These are phyloP conservation scores for Lonicera japonica DNA, from an alignment of 129 eudicot genomes.

Conservation along the genomic window DNA sequence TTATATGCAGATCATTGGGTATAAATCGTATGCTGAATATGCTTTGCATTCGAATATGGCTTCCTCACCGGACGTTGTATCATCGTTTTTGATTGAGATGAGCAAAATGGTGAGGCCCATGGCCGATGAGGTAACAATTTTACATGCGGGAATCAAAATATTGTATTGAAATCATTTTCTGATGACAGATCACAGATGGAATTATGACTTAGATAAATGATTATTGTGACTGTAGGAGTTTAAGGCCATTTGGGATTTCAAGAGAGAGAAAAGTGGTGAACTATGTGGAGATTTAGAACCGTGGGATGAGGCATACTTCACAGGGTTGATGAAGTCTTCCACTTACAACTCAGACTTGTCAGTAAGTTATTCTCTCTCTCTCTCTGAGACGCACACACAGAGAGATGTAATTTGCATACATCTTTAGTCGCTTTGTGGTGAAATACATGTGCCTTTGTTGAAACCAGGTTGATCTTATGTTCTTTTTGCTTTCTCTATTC, in stretches of 20 bases:
- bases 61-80: conserved; percentile 71
- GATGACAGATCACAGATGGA: conserved; percentile 6
- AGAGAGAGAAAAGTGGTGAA: conserved; percentile 47
- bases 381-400: too few relatives aligned
- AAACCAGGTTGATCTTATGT: neutral
- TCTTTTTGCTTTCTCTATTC: neutral
- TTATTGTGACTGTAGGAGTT: conserved; percentile 47
- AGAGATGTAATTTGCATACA: too few relatives aligned
- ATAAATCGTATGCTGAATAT: conserved; percentile 75
- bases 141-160: neutral
- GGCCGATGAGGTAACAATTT: conserved; percentile 66
- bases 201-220: conserved; percentile 10
- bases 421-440: neutral
- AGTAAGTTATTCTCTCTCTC: conserved; percentile 31
- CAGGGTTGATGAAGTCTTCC: conserved; percentile 77
- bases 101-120: conserved; percentile 64
- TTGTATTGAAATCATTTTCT: neutral
- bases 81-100: conserved; percentile 67
- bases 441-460: neutral
- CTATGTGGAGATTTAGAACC: conserved; percentile 60
- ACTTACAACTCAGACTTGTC: conserved; percentile 52
- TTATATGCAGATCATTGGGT: conserved; percentile 70
- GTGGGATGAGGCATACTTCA: conserved; percentile 84
- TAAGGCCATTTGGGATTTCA: conserved; percentile 47
- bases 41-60: conserved; percentile 79